phyloP scores from a whole-genome alignment of 192 early-diverging fungal genomes.

The Coemansia sp. region DNA sequence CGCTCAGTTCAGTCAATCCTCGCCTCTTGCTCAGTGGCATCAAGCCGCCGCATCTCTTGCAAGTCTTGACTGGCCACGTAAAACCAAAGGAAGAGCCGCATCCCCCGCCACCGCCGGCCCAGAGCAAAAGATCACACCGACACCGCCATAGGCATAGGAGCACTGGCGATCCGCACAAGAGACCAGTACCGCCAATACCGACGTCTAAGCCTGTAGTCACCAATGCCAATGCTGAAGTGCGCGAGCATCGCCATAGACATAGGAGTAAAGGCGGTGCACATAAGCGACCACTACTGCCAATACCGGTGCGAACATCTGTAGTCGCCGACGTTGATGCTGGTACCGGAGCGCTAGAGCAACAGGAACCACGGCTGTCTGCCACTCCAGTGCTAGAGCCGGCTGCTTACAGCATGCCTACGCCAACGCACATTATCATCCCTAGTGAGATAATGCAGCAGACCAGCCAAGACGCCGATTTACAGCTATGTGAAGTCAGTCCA shows the following conservation, averaged over 20 bases:
- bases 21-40: constrained; percentile 16
- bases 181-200: constrained; percentile 18
- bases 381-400: background rate
- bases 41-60: constrained; percentile 23
- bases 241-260: constrained; percentile 10
- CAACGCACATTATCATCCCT: background rate
- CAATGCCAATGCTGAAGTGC: background rate
- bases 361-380: background rate
- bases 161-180: background rate
- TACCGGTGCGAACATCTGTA: constrained; percentile 14
- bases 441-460: constrained; percentile 4
- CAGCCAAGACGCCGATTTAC: constrained; percentile 3
- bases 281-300: constrained; percentile 3
- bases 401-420: background rate
- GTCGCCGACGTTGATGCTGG: background rate
- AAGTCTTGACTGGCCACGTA: constrained; percentile 6
- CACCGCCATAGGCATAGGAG: constrained; percentile 4
- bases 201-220: background rate
- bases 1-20: constrained; percentile 12
- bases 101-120: background rate
- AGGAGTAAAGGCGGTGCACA: background rate
- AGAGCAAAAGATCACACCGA: background rate
- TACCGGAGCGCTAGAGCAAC: background rate
- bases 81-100: constrained; percentile 5
- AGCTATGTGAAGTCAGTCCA: constrained; percentile 3